These are phyloP conservation scores for Gloeostereum incarnatum DNA, from an alignment of 768 basidiomycete genomes.

Conservation along the genomic window DNA sequence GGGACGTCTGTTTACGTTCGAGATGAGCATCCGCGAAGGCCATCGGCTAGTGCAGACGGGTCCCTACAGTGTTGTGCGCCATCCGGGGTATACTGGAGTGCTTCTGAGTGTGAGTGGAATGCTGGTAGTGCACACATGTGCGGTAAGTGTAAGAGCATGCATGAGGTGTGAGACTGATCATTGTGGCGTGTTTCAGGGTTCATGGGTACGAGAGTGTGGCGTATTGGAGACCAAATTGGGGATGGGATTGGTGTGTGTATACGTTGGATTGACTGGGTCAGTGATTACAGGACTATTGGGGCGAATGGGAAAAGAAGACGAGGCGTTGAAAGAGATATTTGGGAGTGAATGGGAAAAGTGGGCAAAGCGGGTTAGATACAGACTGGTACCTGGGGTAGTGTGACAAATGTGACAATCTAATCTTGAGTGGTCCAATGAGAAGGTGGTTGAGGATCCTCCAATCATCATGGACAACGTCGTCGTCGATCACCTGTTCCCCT, in stretches of 20 bases:
- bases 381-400: background rate
- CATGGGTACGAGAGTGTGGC: slow-evolving; percentile 36
- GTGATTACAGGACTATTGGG: slow-evolving; percentile 24
- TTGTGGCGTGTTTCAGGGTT: slow-evolving; percentile 22
- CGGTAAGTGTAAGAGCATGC: slow-evolving; percentile 6
- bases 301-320: slow-evolving; percentile 38
- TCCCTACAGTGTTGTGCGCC: slow-evolving; percentile 37
- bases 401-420: slow-evolving; percentile 8
- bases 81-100: slow-evolving; percentile 41
- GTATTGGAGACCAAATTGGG: slow-evolving; percentile 23
- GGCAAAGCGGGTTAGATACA: background rate
- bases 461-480: slow-evolving; percentile 42
- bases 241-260: slow-evolving; percentile 15
- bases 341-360: slow-evolving; percentile 31
- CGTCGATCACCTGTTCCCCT: slow-evolving; percentile 50
- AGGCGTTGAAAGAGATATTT: slow-evolving; percentile 27
- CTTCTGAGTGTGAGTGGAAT: slow-evolving; percentile 23
- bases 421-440: slow-evolving; percentile 14
- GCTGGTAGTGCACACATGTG: slow-evolving; percentile 27
- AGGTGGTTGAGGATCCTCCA: slow-evolving; percentile 8
- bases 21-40: slow-evolving; percentile 35
- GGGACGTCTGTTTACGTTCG: slow-evolving; percentile 40
- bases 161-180: slow-evolving; percentile 4
- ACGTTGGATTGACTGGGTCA: slow-evolving; percentile 17
- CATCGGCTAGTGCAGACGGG: slow-evolving; percentile 39